These are phyloP conservation scores for Fusarium musae DNA, from an alignment of 2,329 filamentous ascomycete genomes.

Conservation along the genomic window DNA sequence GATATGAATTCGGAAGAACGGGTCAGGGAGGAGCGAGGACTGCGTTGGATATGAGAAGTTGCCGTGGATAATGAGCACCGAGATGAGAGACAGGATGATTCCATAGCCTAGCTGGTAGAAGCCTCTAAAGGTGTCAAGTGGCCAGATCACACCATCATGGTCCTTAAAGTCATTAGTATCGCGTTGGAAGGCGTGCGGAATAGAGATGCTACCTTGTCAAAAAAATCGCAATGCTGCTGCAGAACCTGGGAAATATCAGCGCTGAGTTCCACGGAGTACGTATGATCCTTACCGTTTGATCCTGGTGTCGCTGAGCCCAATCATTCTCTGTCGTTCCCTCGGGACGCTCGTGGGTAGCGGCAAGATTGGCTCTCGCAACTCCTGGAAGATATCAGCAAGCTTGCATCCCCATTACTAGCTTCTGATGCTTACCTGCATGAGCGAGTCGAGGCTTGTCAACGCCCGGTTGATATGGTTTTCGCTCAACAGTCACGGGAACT, in stretches of 20 bases:
- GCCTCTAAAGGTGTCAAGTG: rapidly evolving
- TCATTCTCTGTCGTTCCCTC: neutral
- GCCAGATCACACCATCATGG: neutral
- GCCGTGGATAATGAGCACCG: rapidly evolving
- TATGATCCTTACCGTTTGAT: rapidly evolving
- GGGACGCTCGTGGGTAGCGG: neutral
- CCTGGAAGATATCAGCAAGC: neutral
- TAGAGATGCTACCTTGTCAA: neutral
- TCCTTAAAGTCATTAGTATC: neutral
- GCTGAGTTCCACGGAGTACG: too few relatives aligned
- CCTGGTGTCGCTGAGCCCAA: rapidly evolving
- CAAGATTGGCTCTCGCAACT: neutral
- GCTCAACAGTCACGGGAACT: neutral
- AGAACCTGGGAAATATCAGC: neutral
- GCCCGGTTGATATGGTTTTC: rapidly evolving
- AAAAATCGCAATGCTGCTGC: neutral
- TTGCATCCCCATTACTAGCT: too few relatives aligned
- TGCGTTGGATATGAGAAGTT: neutral
- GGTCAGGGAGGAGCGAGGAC: neutral
- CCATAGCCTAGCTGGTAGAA: neutral
- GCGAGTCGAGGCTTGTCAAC: rapidly evolving
- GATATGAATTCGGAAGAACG: rapidly evolving
- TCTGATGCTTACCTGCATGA: neutral
- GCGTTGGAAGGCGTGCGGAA: rapidly evolving
- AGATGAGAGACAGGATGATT: rapidly evolving